phyloP scores from a whole-genome alignment of 2,329 filamentous ascomycete species.

The Cordyceps cateniannulata region DNA sequence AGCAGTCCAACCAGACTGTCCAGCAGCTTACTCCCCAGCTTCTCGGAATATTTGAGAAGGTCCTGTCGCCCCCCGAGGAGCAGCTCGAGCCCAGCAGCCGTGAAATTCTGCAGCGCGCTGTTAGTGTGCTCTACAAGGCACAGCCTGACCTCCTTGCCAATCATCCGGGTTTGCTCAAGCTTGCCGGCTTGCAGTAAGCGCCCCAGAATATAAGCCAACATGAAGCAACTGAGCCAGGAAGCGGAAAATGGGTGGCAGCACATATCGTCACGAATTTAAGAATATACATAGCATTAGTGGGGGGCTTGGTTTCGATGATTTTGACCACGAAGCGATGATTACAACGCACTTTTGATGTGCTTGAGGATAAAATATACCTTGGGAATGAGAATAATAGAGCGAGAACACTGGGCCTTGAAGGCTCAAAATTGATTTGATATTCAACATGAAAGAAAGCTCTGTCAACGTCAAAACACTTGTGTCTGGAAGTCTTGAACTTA shows the following conservation, averaged over 20 bases:
- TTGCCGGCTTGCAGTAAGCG: constrained; percentile 21
- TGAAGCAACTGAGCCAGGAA: not conserved
- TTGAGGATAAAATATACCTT: constrained; percentile 10
- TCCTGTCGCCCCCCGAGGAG: constrained; percentile 64
- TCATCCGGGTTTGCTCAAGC: constrained; percentile 25
- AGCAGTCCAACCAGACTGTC: constrained; percentile 61
- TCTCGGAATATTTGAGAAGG: constrained; percentile 64
- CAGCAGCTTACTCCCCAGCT: constrained; percentile 64
- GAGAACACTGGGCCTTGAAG: not conserved
- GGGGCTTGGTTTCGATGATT: constrained; percentile 11
- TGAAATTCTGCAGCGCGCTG: constrained; percentile 57
- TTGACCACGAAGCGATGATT: constrained; percentile 13
- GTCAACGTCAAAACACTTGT: not conserved
- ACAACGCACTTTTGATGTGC: constrained; percentile 9
- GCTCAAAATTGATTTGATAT: not conserved
- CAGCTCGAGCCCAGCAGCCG: constrained; percentile 70
- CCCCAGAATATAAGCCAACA: not conserved
- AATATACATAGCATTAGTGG: constrained; percentile 7
- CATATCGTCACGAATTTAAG: constrained; percentile 2
- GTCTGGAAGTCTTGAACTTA: too few species aligned
- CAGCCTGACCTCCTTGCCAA: constrained; percentile 26
- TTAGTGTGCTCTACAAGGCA: constrained; percentile 39
- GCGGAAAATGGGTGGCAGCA: not conserved
- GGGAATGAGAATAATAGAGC: constrained; percentile 11
- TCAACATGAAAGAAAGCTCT: not conserved